Percentiles rank a stretch among this genome's conserved stretches.
phyloP scores from a whole-genome alignment of 345 rosid genomes.

The Viola odorata region DNA sequence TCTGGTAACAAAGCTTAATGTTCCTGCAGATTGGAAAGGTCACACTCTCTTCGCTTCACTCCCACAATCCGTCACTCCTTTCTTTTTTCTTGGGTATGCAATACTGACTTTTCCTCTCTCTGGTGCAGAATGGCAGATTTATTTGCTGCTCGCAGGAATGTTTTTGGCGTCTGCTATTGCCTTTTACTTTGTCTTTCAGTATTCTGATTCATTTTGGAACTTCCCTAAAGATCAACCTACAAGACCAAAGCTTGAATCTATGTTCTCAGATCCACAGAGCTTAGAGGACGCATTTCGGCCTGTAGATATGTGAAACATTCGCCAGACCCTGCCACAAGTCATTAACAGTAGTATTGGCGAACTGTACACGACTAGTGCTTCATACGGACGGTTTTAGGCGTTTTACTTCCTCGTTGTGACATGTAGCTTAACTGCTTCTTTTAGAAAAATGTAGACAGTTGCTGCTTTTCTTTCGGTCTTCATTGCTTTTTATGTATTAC shows the following conservation, averaged over 20 bases:
- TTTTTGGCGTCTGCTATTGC: slow-evolving; percentile 74
- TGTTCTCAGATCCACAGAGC: slow-evolving; percentile 49
- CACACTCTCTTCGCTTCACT: slow-evolving; percentile 10
- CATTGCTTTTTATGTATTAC: too few species aligned
- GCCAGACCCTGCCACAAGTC: not conserved
- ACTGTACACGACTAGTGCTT: too few species aligned
- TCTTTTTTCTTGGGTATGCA: too few species aligned
- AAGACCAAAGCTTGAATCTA: slow-evolving; percentile 45
- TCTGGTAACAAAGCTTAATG: slow-evolving; percentile 68
- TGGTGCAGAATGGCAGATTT: slow-evolving; percentile 91
- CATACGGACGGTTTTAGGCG: too few species aligned
- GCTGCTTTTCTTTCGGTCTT: too few species aligned
- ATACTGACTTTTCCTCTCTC: slow-evolving; percentile 1
- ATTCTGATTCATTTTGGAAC: slow-evolving; percentile 81
- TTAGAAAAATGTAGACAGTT: too few species aligned
- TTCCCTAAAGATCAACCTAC: slow-evolving; percentile 57
- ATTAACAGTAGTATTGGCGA: not conserved
- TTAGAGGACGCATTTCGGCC: slow-evolving; percentile 69
- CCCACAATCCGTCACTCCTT: not conserved
- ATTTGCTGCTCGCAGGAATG: slow-evolving; percentile 60
- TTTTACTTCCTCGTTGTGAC: too few species aligned
- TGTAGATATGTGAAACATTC: slow-evolving; percentile 44
- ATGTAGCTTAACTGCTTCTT: too few species aligned
- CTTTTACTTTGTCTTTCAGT: slow-evolving; percentile 75
- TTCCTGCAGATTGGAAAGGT: slow-evolving; percentile 98